Evolutionary conservation across 2,329 filamentous ascomycete species (phyloP).

Genomic region (Aspergillus intermedius): DNA sequence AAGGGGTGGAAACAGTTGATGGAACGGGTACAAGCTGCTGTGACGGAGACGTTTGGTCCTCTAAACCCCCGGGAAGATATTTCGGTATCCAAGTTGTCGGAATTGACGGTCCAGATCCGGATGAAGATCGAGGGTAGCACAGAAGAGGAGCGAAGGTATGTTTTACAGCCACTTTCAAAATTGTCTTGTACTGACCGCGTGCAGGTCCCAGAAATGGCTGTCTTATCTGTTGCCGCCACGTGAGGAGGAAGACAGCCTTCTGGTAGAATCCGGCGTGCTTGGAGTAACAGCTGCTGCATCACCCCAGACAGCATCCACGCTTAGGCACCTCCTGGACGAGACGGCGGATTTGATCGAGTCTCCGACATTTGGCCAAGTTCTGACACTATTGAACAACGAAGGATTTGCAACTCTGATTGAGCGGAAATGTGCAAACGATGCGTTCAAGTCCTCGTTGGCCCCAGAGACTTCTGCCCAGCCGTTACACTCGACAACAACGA

Average conservation of each 20-base stretch:
- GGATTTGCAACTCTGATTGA: slow-evolving; percentile 81
- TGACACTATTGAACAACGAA: slow-evolving; percentile 78
- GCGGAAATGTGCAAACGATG: slow-evolving; percentile 68
- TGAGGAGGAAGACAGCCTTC: slow-evolving; percentile 73
- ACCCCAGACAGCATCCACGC: slow-evolving; percentile 40
- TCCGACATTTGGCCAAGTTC: slow-evolving; percentile 78
- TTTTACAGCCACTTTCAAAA: background rate
- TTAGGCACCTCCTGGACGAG: slow-evolving; percentile 85
- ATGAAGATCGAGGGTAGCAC: slow-evolving; percentile 74
- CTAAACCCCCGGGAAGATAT: slow-evolving; percentile 85
- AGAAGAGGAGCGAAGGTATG: slow-evolving; percentile 54
- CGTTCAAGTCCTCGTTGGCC: slow-evolving; percentile 56
- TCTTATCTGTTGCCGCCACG: slow-evolving; percentile 72
- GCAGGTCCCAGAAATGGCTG: slow-evolving; percentile 64
- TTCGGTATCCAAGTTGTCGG: slow-evolving; percentile 69
- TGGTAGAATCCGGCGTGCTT: slow-evolving; percentile 75
- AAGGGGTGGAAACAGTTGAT: slow-evolving; percentile 79
- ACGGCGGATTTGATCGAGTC: slow-evolving; percentile 94
- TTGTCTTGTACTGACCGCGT: background rate
- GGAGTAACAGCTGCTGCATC: slow-evolving; percentile 33
- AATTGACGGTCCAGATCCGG: slow-evolving; percentile 75
- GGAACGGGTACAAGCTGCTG: slow-evolving; percentile 73
- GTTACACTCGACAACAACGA: slow-evolving; percentile 29
- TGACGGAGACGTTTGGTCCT: slow-evolving; percentile 81
- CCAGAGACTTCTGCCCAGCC: slow-evolving; percentile 39